Conservation (phyloP, 306 rosid species). For the Cucurbita pepo region DNA sequence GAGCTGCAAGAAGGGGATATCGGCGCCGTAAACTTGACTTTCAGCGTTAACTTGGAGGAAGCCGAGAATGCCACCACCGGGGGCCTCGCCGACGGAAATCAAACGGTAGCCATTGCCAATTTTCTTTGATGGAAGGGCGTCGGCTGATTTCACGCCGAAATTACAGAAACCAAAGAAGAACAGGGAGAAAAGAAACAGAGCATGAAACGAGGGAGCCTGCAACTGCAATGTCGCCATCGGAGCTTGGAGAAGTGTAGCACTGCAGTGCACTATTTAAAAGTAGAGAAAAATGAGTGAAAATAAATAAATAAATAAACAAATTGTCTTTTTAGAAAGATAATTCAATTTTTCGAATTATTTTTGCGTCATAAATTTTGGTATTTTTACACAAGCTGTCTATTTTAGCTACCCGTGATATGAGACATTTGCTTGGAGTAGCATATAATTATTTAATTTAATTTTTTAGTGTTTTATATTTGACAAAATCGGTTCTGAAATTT, state of each 20-base stretch:
- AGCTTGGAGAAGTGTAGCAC: not conserved
- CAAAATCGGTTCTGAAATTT: not conserved
- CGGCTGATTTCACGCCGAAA: constrained; percentile 9
- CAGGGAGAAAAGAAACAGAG: constrained; percentile 7
- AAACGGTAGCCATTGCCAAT: constrained; percentile 72
- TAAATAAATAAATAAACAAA: not conserved
- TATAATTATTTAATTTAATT: not conserved
- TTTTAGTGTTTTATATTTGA: not conserved
- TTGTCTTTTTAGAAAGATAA: not conserved
- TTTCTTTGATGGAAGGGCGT: constrained; percentile 21
- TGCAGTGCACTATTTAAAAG: not conserved
- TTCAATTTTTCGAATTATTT: not conserved
- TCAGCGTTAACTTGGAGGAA: constrained; percentile 38
- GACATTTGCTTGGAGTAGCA: not conserved
- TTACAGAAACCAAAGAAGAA: constrained; percentile 20
- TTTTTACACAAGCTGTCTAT: not conserved
- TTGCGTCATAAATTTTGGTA: not conserved
- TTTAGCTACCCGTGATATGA: not conserved
- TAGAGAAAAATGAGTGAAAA: not conserved
- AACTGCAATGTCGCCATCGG: not conserved
- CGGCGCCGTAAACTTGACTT: constrained; percentile 57
- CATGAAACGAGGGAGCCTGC: not conserved
- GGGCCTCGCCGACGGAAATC: constrained; percentile 44
- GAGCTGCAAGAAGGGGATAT: constrained; percentile 55
- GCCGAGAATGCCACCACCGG: constrained; percentile 60